Evolutionary conservation across 768 basidiomycete species (phyloP), one percentile per base, ranked within the genome.

Genomic region (Macrocybe gigantea): DNA sequence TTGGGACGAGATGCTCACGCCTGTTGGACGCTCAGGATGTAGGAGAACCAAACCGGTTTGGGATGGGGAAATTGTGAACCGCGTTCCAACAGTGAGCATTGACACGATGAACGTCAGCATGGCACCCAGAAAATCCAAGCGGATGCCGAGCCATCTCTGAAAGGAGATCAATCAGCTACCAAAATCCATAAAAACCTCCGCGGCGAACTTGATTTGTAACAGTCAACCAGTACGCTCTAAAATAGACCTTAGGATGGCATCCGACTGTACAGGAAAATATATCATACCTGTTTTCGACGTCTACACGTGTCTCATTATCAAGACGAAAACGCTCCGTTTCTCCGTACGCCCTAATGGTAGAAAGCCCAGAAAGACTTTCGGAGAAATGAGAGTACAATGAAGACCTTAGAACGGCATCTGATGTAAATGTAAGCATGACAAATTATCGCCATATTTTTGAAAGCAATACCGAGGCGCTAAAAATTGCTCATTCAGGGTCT

Each of bases 321-420:
- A 64, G 62, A 39, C 75, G 66, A 73, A 96, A 98, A 10, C 93
- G 77, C 2, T 81, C 72, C 3, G 75, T 62, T 60, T 90, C 93
- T 8, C 85, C 83, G 51, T 95, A 96, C 0, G 92, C 91, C 30
- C 92, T 81, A 44, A 95, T 93, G 6, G 91, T 93, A 1, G 88
- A 77, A 35, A 95, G 64, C 12, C 94, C 94, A 8, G 85, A 84
- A 8, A 96, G 71, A 30, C 86, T 88, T 68, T 96, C 93, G 2
- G 90, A 89, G 65, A 96, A 96, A 60, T 94, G 92, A 0, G 91
- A 84, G 61, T 96, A 96, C 12, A 97, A 66, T 0, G 85, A 83
- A 0, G 88, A 88, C 22, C 93, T 82, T 30, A 96, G 64, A n/a
- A 95, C 74, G 22, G 90, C 82, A 68, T 95, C 91, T 80, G 33